These are phyloP conservation scores for Rubus idaeus DNA, from an alignment of 306 rosid species.

Conservation along the genomic window DNA sequence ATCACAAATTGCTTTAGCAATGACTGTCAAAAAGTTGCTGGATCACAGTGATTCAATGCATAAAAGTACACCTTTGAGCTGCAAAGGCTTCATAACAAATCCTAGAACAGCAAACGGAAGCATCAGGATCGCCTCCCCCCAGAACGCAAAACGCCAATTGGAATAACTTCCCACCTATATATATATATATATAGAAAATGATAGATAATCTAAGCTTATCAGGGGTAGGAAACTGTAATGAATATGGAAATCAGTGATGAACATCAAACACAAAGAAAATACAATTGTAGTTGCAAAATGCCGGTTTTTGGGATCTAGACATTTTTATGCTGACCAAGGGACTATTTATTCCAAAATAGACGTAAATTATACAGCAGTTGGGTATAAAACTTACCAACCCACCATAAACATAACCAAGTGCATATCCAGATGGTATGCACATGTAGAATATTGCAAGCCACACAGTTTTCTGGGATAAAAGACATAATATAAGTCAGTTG, in stretches of 20 bases:
- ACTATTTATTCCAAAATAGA: neutral
- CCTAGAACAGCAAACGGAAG: conserved; percentile 78
- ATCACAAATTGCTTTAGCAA: conserved; percentile 27
- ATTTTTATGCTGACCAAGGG: neutral
- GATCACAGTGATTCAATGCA: conserved; percentile 21
- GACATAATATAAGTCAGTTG: conserved; percentile 18
- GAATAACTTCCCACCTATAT: conserved; percentile 63
- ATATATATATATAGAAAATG: conserved; percentile 29
- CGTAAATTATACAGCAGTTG: neutral
- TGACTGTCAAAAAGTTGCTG: conserved; percentile 15
- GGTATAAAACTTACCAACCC: conserved; percentile 63
- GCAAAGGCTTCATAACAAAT: conserved; percentile 70
- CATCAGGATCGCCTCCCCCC: conserved; percentile 71
- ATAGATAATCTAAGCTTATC: conserved; percentile 14
- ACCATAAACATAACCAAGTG: conserved; percentile 80
- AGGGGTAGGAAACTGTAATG: conserved; percentile 1
- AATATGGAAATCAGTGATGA: neutral
- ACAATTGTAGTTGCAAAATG: conserved; percentile 1
- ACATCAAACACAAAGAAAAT: conserved; percentile 12
- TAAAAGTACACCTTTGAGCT: conserved; percentile 62
- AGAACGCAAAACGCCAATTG: conserved; percentile 78
- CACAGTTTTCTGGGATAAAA: conserved; percentile 60
- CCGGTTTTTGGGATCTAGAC: neutral
- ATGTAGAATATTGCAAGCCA: conserved; percentile 81
- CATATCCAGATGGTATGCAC: conserved; percentile 87